Evolutionary conservation across 75 land plant genomes (phyloP).

Genomic region (Sequoiadendron giganteum): DNA sequence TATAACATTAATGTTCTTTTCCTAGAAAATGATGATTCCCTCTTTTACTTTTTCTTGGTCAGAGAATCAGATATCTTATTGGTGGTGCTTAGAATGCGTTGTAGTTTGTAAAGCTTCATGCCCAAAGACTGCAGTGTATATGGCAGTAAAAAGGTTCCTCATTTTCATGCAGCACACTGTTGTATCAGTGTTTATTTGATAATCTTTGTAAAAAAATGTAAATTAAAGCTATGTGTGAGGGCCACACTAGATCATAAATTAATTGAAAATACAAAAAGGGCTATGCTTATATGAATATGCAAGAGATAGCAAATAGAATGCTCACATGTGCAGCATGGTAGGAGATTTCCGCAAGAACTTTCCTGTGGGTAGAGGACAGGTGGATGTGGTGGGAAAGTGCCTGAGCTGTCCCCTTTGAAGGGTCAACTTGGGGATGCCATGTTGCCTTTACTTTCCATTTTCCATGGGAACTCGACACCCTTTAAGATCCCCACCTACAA

Average conservation of each 20-base stretch:
- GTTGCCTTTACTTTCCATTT: not conserved
- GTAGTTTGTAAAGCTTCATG: not conserved
- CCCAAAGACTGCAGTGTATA: not conserved
- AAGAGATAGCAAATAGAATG: not conserved
- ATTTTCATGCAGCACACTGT: not conserved
- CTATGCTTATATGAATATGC: not conserved
- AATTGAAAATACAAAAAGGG: not conserved
- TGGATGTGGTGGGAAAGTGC: not conserved
- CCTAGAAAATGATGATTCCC: not conserved
- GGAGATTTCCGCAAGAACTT: not conserved
- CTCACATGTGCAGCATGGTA: not conserved
- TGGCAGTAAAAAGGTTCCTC: not conserved
- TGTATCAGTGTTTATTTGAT: not conserved
- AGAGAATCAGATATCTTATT: not conserved
- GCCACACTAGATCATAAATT: too few species aligned
- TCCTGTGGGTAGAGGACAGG: too few species aligned
- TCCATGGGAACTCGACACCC: not conserved
- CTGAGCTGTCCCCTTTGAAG: not conserved
- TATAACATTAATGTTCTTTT: not conserved
- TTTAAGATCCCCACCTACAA: not conserved
- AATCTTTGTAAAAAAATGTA: not conserved
- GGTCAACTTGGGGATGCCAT: not conserved
- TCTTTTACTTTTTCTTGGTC: not conserved
- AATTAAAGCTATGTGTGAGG: too few species aligned
- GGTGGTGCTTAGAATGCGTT: not conserved